These are phyloP conservation scores for Heritiera littoralis DNA, from an alignment of 345 rosid genomes.

Conservation along the genomic window DNA sequence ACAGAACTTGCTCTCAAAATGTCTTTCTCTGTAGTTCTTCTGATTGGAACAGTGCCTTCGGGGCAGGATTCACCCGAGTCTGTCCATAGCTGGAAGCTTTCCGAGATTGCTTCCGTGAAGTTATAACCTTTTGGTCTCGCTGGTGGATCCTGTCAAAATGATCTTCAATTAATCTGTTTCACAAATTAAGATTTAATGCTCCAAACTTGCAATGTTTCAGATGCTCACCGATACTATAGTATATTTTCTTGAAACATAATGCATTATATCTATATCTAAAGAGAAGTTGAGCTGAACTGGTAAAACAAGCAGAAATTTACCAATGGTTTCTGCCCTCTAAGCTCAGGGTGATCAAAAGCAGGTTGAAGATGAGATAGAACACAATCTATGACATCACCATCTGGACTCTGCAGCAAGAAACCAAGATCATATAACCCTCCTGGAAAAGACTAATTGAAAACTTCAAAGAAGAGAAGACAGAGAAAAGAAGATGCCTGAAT, in stretches of 20 bases:
- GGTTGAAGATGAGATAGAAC: constrained; percentile 79
- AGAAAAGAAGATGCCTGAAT: constrained; percentile 50
- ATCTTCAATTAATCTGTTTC: background rate
- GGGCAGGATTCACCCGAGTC: constrained; percentile 81
- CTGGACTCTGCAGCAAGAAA: constrained; percentile 68
- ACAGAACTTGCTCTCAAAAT: constrained; percentile 69
- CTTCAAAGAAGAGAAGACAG: background rate
- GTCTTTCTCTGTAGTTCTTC: constrained; percentile 73
- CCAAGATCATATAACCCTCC: background rate
- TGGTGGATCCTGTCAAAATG: constrained; percentile 57
- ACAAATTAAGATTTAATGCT: background rate
- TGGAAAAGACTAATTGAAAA: background rate
- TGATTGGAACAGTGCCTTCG: constrained; percentile 77
- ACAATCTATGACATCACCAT: constrained; percentile 92
- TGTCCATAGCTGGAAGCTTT: constrained; percentile 74
- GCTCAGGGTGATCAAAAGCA: constrained; percentile 88
- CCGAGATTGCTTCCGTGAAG: constrained; percentile 34
- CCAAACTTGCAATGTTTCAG: background rate
- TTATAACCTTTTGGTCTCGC: constrained; percentile 56
- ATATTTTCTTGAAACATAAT: constrained; percentile 10
- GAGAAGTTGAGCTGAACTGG: background rate
- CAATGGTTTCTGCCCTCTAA: constrained; percentile 72
- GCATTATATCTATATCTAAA: background rate
- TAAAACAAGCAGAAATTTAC: constrained; percentile 34
- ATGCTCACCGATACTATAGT: background rate